Evolutionary conservation across 2,329 filamentous ascomycete species (phyloP), one percentile per base, ranked within the genome.

Genomic region (Aspergillus ruber): DNA sequence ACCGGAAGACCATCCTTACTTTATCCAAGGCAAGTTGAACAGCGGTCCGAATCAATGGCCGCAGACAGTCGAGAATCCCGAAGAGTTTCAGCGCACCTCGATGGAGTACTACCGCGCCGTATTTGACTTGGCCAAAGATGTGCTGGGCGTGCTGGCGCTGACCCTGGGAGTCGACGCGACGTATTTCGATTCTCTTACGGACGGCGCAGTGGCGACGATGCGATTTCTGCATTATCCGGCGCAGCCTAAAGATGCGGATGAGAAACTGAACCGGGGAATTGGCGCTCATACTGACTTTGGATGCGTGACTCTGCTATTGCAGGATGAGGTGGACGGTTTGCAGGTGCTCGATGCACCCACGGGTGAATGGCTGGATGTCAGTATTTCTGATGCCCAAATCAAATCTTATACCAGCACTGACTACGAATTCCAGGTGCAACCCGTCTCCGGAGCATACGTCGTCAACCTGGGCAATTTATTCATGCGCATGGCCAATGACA

Each of bases 281-380:
- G 70, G 71, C 1, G 71, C 71, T 1, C 71, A 74, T 45, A 72
- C 66, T 0, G 71, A 74, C 41, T 74, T 73, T 41, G 71, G 69
- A 3, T 65, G 62, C 23, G 58, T 74, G 3, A 72, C 71, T 12
- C 53, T 73, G 2, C 56, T 73, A 1, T 54, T 74, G 17, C 71
- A 74, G 50, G 69, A 69, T 42, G 64, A 69, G 4, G 65, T 71
- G 0, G 64, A 62, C 29, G 68, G 66, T 2, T 47, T 71, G 10
- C 63, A 71, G 44, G 68, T 70, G 0, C 53, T 62, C 17, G 62
- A 71, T 42, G 53, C 42, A 3, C 51, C 55, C 4, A 54, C 48
- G 0, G 57, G 58, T 9, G 23, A 62, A 53, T 69, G 66, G 66
- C 45, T 68, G 15, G 61, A 63, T 53, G 64, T 68, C 17, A 25